A percentile compares a stretch with the other conserved stretches of the same genome.
phyloP scores from a whole-genome alignment of 2,329 filamentous ascomycete species.

The Plectosphaerella plurivora region DNA sequence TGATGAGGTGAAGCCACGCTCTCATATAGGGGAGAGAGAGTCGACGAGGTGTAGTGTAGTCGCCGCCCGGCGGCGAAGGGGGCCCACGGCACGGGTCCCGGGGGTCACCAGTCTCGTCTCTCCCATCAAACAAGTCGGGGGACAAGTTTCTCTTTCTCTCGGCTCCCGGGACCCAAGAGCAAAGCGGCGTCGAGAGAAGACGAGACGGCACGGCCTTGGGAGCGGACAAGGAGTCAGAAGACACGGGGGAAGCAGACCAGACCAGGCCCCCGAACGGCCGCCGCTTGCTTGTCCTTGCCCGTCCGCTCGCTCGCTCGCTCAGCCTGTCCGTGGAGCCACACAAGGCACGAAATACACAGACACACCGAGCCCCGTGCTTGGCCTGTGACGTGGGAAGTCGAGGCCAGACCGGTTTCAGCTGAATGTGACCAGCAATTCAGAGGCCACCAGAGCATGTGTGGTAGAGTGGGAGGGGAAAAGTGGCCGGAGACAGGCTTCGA shows the following conservation, averaged over 20 bases:
- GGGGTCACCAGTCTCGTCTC: neutral
- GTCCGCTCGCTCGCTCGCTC: neutral
- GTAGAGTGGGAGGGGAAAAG: slow-evolving; percentile 24
- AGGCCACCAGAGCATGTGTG: neutral
- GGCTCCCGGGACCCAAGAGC: neutral
- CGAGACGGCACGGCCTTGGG: neutral
- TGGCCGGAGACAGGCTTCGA: slow-evolving; percentile 15
- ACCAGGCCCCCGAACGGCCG: neutral
- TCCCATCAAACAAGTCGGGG: neutral
- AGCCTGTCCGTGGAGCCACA: neutral
- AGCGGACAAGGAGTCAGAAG: neutral
- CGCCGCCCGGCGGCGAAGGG: neutral
- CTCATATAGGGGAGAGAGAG: neutral
- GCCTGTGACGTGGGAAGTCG: slow-evolving; percentile 13
- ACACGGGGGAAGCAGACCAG: neutral
- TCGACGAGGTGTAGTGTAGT: neutral
- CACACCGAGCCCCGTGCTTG: neutral
- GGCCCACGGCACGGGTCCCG: neutral
- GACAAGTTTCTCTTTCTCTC: neutral
- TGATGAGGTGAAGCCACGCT: slow-evolving; percentile 1
- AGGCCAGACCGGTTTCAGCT: slow-evolving; percentile 33
- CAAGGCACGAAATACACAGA: neutral
- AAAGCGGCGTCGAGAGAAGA: neutral
- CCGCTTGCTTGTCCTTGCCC: neutral
- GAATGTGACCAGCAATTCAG: slow-evolving; percentile 25